phyloP scores from a whole-genome alignment of 2,329 filamentous ascomycete species.

The Neopestalotiopsis sp. region DNA sequence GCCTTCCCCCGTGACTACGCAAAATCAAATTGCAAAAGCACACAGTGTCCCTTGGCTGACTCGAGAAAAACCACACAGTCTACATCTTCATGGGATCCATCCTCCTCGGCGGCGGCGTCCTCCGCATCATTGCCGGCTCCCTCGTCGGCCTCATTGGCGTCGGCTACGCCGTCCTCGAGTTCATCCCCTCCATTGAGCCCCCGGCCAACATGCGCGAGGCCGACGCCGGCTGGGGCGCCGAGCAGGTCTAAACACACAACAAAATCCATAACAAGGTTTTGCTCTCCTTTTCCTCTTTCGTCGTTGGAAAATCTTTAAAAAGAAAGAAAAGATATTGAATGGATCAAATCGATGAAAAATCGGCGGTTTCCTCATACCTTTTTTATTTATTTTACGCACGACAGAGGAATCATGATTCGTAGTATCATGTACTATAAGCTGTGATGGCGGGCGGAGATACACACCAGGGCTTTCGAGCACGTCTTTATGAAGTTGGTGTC shows the following conservation, averaged over 20 bases:
- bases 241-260: slow-evolving; percentile 66
- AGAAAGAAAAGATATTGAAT: background rate
- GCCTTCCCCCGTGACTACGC: no score
- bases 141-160: slow-evolving; percentile 81
- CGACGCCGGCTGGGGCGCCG: slow-evolving; percentile 76
- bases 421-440: background rate
- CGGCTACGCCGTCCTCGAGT: slow-evolving; percentile 77
- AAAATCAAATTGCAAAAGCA: background rate
- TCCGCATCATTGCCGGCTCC: slow-evolving; percentile 77
- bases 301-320: background rate
- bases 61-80: slow-evolving; percentile 57
- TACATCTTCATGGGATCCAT: slow-evolving; percentile 95
- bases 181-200: slow-evolving; percentile 78
- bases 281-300: background rate
- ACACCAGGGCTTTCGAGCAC: background rate
- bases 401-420: background rate
- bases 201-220: slow-evolving; percentile 83
- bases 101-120: slow-evolving; percentile 70
- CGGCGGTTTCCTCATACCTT: no score
- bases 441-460: background rate
- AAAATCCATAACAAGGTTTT: background rate
- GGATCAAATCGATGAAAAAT: no score
- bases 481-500: background rate
- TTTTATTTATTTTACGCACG: background rate
- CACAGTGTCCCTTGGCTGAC: background rate